Evolutionary conservation across 176 grass and related monocot genomes (phyloP), one percentile per base, ranked within the genome.

Genomic region (Miscanthus lutarioriparius): DNA sequence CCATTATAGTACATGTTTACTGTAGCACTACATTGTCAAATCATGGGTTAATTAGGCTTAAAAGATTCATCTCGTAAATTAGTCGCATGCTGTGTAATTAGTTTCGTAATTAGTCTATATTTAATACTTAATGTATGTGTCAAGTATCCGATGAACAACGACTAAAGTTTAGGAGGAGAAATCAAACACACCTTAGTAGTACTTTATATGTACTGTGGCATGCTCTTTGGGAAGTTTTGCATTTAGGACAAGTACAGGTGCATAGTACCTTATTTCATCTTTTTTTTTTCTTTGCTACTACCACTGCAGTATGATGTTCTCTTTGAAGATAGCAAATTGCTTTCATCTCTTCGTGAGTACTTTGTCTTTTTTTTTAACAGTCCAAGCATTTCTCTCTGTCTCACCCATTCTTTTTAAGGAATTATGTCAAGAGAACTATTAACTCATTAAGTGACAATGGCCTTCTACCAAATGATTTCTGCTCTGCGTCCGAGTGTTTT

Each of bases 361-460:
- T 74, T 69, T 53, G 45, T 63, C 39, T 58, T 48, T 32, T 48
- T 32, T 32, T 67, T 37, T 1, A 68, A 27, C 69, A 67, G 61
- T 51, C 61, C 23, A 63, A 45, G 8, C 59, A 84, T 70, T 70
- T n/a, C 4, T 38, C 41, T 68, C 28, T n/a, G 28, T 32, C 61
- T 5, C 39, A 32, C 25, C 19, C 59, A 22, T 10, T 49, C 6
- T 45, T 87, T 77, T 77, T 7, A 20, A 87, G 79, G 17, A 83
- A 83, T 51, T 72, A 43, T 3, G 41, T 44, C 78, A 74, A 38
- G 73, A 66, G 10, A 69, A 68, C 43, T 41, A 72, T 77, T 65
- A 77, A 66, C 44, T 70, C 62, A 73, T 28, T 72, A 45, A 78
- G 66, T 36, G 54, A 14, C 36, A 66, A 28, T 40, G 27, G 56